Evolutionary conservation across 139 green algal genomes (phyloP).

Genomic region (Eudorina sp.): DNA sequence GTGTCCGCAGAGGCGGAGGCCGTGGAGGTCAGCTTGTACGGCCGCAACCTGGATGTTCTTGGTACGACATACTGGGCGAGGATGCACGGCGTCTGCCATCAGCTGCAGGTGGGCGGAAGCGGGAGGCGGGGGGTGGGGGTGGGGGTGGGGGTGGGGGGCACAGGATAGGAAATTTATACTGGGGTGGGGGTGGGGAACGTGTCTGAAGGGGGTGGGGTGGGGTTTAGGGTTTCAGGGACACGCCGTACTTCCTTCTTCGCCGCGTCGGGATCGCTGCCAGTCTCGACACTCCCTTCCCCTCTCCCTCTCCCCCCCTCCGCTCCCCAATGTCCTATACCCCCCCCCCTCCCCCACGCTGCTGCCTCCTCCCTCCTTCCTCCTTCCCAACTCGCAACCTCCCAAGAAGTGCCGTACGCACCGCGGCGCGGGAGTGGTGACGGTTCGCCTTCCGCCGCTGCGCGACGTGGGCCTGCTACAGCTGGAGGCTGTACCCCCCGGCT

Average conservation of each 20-base stretch:
- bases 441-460: conserved; percentile 1
- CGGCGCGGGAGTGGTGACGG: not conserved
- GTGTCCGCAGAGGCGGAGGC: not conserved
- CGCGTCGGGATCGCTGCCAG: not conserved
- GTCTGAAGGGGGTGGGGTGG: not conserved
- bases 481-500: not conserved
- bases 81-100: conserved; percentile 15
- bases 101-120: conserved; percentile 7
- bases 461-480: conserved; percentile 8
- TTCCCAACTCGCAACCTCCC: too few relatives aligned
- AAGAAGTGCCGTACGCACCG: not conserved
- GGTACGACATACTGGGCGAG: not conserved
- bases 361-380: too few relatives aligned
- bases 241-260: not conserved
- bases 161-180: not conserved
- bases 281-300: not conserved
- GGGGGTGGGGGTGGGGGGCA: not conserved
- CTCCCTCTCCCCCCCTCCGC: too few relatives aligned
- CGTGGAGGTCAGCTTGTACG: conserved; percentile 8
- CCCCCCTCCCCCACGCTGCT: not conserved
- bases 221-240: too few relatives aligned
- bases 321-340: not conserved
- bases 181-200: not conserved
- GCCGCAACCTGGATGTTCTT: not conserved
- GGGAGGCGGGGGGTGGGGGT: not conserved